Percentiles rank a stretch among this genome's conserved stretches.
phyloP scores from a whole-genome alignment of 2,329 filamentous ascomycete species.

The Claviceps capensis region DNA sequence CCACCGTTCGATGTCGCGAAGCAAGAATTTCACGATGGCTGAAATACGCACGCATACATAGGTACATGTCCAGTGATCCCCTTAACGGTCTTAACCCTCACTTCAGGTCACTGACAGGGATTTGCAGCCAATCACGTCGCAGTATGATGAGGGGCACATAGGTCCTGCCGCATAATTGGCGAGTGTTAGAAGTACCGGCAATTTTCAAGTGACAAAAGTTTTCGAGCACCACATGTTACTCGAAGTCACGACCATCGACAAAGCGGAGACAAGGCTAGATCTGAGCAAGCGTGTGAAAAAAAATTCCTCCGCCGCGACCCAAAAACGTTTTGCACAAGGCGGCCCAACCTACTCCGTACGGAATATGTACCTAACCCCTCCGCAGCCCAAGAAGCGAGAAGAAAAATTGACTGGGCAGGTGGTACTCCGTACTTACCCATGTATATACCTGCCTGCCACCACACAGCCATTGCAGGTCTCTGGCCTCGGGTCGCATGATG shows the following conservation, averaged over 20 bases:
- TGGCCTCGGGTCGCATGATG: too few species aligned
- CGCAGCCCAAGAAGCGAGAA: slow-evolving; percentile 11
- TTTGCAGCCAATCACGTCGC: too few species aligned
- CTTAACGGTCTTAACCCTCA: too few species aligned
- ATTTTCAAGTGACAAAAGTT: too few species aligned
- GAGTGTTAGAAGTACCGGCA: too few species aligned
- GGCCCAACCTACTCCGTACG: slow-evolving; percentile 6
- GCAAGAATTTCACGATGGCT: not conserved
- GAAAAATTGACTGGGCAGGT: not conserved
- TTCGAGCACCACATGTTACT: too few species aligned
- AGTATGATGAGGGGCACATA: too few species aligned
- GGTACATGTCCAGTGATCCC: too few species aligned
- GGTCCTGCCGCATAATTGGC: too few species aligned
- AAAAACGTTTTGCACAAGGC: slow-evolving; percentile 3
- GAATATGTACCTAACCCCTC: slow-evolving; percentile 14
- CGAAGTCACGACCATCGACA: not conserved
- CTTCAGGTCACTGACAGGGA: too few species aligned
- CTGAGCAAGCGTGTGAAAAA: slow-evolving; percentile 7
- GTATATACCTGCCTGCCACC: too few species aligned
- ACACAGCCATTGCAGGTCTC: not conserved
- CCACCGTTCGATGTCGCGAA: not conserved
- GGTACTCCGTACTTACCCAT: not conserved
- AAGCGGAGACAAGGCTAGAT: slow-evolving; percentile 4
- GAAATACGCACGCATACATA: too few species aligned
- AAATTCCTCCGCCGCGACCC: slow-evolving; percentile 11